Evolutionary conservation across 441 rosid species (phyloP).

Genomic region (Syzygium syzygioides): DNA sequence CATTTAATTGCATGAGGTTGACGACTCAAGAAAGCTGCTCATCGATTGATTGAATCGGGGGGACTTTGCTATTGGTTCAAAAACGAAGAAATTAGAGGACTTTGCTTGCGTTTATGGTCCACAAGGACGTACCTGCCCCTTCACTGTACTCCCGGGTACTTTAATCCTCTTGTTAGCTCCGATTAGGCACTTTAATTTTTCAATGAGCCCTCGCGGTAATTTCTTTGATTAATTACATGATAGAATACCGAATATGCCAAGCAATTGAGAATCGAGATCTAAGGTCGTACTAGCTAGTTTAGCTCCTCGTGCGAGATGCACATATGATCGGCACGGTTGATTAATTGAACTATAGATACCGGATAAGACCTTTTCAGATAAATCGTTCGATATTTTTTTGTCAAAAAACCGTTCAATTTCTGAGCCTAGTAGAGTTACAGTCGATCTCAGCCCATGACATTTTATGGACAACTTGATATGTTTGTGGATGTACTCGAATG

Average conservation of each 20-base stretch:
- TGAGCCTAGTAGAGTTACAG: not conserved
- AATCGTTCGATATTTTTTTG: not conserved
- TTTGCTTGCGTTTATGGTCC: not conserved
- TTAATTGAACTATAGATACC: not conserved
- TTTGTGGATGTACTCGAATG: not conserved
- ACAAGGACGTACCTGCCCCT: not conserved
- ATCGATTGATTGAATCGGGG: not conserved
- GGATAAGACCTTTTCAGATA: not conserved
- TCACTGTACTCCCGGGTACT: not conserved
- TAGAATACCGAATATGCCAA: not conserved
- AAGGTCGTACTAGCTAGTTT: not conserved
- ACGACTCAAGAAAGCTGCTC: not conserved
- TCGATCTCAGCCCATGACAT: fast-evolving
- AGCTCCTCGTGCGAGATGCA: not conserved
- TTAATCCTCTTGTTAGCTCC: not conserved
- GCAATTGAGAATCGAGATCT: not conserved
- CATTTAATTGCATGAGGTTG: not conserved
- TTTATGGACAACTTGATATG: not conserved
- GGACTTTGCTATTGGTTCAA: not conserved
- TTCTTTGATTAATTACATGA: not conserved
- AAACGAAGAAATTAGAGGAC: not conserved
- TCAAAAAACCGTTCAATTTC: not conserved
- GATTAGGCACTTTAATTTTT: not conserved
- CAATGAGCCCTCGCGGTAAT: not conserved
- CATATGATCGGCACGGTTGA: not conserved